Base-by-base conservation (phyloP, 1,284 basidiomycete genomes). In the Athelia psychrophila region DNA sequence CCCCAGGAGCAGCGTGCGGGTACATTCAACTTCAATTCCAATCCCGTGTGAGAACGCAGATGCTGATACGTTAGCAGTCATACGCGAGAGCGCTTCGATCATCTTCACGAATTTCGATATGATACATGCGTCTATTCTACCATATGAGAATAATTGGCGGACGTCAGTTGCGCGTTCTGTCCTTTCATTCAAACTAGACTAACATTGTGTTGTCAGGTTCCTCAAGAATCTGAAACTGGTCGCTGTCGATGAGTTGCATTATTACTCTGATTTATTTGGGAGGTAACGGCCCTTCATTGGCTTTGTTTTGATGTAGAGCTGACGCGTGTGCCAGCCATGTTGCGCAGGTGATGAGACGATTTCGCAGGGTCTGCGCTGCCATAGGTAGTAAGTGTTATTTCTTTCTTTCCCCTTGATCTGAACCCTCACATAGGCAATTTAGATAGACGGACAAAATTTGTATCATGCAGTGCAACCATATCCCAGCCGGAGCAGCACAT, bases 401-500 rank as follows among this genome's bases (percentile, higher is more conserved):
- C n/a, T n/a, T n/a, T n/a, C 12, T 13, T 50, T 50, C 25, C 23
- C 44, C n/a, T 24, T 23, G 27, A 24, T 47, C 13, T n/a, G n/a
- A n/a, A n/a, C n/a, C n/a, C n/a, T n/a, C n/a, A 10, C 46, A 47
- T 47, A 15, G 46, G 27, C 20, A 20, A 13, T 12, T 24, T 54
- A 91, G 89, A 93, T 61, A 66, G 69, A 27, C 69, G 71, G 0
- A 68, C 83, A 3, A 78, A 76, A 24, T 95, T 93, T 61, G 81
- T 96, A 3, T 94, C 93, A 24, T 95, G 93, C 65, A 94, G 90
- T 60, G 93, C 93, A 19, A 96, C 94, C 0, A 90, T 96, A 38
- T 77, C 83, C 8, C 88, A 93, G 57, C 92, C 94, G n/a, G 70
- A 67, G 51, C 69, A 77, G 53, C 88, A 93, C 59, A 93, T 94